Conservation (phyloP, 2,329 filamentous ascomycete genomes). For the Colletotrichum musae region DNA sequence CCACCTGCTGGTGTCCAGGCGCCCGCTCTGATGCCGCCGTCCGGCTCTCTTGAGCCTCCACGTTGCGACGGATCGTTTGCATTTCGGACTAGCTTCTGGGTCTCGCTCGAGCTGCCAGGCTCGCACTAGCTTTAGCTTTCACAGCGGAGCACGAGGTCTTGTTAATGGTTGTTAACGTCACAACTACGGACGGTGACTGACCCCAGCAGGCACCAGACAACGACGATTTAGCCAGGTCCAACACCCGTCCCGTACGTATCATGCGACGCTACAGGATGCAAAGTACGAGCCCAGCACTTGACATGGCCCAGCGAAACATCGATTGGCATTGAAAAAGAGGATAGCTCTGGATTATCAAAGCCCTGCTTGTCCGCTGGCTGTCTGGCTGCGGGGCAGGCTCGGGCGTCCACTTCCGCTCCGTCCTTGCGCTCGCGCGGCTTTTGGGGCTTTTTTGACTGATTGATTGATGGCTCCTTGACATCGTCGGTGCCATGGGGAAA, state of each 20-base stretch:
- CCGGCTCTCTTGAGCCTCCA: constrained; percentile 33
- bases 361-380: constrained; percentile 13
- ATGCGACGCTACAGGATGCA: too few relatives aligned
- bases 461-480: constrained; percentile 36
- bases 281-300: too few relatives aligned
- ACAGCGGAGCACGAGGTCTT: background rate
- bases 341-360: background rate
- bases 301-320: background rate
- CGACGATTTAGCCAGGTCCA: too few relatives aligned
- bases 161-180: too few relatives aligned
- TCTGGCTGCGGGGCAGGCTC: constrained; percentile 9
- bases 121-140: constrained; percentile 23
- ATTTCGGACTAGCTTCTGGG: constrained; percentile 1
- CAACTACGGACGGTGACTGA: too few relatives aligned
- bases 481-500: constrained; percentile 25
- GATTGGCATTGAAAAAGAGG: background rate
- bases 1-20: constrained; percentile 9
- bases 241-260: too few relatives aligned
- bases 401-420: constrained; percentile 15
- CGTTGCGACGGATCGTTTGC: constrained; percentile 20
- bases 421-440: constrained; percentile 24
- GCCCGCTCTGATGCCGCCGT: constrained; percentile 37
- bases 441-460: constrained; percentile 10
- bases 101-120: constrained; percentile 11
- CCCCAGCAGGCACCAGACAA: too few relatives aligned